These are phyloP conservation scores for Senna tora DNA, from an alignment of 306 rosid genomes.

Conservation along the genomic window DNA sequence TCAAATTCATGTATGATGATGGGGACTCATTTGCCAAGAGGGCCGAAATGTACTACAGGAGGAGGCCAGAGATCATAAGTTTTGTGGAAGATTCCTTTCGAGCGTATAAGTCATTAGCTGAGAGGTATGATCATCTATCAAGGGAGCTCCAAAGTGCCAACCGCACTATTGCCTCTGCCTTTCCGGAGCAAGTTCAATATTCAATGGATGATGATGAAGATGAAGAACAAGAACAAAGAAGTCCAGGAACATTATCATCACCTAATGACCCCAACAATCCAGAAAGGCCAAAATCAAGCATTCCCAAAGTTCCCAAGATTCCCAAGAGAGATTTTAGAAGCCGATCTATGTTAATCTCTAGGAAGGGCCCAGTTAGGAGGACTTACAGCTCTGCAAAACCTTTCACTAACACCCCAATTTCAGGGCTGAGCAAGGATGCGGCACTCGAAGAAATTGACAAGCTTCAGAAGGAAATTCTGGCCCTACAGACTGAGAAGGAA, in stretches of 20 bases:
- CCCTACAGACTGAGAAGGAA: conserved; percentile 85
- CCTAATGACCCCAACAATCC: conserved; percentile 32
- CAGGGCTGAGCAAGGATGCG: conserved; percentile 67
- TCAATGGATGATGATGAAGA: conserved; percentile 66
- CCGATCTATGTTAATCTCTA: conserved; percentile 55
- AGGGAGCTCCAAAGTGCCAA: conserved; percentile 86
- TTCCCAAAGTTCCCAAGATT: conserved; percentile 64
- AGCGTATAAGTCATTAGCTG: conserved; percentile 78
- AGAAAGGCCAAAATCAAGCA: conserved; percentile 34
- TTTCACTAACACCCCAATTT: conserved; percentile 31
- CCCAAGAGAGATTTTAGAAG: conserved; percentile 55
- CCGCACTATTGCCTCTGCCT: conserved; percentile 77
- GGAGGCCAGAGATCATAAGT: conserved; percentile 74
- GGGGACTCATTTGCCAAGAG: conserved; percentile 90
- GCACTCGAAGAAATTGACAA: conserved; percentile 67
- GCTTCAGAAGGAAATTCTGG: conserved; percentile 79
- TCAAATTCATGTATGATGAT: conserved; percentile 63
- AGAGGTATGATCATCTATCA: conserved; percentile 79
- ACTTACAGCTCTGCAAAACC: conserved; percentile 43
- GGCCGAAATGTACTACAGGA: conserved; percentile 92
- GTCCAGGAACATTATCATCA: conserved; percentile 44
- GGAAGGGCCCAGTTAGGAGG: conserved; percentile 48
- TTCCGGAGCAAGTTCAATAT: conserved; percentile 73
- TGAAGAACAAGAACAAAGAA: conserved; percentile 51
- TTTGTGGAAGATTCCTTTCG: conserved; percentile 78